phyloP scores from a whole-genome alignment of 2,329 filamentous ascomycete genomes.

The Aspergillus quadricinctus region DNA sequence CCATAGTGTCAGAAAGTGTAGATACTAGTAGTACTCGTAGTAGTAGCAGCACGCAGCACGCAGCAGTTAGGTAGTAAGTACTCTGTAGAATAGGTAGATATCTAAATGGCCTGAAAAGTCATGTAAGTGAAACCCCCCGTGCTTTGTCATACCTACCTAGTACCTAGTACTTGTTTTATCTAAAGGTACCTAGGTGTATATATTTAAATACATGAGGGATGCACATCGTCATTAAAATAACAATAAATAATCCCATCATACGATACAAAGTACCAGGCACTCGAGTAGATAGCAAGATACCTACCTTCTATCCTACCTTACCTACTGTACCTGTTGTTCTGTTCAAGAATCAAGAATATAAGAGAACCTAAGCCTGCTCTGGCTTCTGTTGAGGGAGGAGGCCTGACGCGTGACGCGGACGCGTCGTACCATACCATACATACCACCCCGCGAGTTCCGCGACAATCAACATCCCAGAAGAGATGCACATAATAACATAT shows the following conservation, averaged over 20 bases:
- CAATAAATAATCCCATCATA: neutral
- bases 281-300: neutral
- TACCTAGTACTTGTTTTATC: no score
- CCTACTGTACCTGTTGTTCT: neutral
- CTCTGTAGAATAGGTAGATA: neutral
- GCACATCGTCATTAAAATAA: neutral
- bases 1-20: neutral
- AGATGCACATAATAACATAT: conserved; percentile 13
- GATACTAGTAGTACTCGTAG: neutral
- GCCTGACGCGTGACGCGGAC: conserved; percentile 25
- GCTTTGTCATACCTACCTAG: neutral
- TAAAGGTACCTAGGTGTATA: neutral
- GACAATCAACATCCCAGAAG: conserved; percentile 13
- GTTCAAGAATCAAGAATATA: neutral
- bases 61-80: no score
- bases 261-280: neutral
- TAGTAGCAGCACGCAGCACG: neutral
- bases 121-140: neutral
- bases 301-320: neutral
- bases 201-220: neutral
- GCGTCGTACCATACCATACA: conserved; percentile 27
- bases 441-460: conserved; percentile 12
- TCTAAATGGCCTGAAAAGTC: neutral
- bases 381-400: neutral
- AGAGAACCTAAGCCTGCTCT: neutral